phyloP scores from a whole-genome alignment of 2,329 filamentous ascomycete genomes.

The Parastagonospora nodorum region DNA sequence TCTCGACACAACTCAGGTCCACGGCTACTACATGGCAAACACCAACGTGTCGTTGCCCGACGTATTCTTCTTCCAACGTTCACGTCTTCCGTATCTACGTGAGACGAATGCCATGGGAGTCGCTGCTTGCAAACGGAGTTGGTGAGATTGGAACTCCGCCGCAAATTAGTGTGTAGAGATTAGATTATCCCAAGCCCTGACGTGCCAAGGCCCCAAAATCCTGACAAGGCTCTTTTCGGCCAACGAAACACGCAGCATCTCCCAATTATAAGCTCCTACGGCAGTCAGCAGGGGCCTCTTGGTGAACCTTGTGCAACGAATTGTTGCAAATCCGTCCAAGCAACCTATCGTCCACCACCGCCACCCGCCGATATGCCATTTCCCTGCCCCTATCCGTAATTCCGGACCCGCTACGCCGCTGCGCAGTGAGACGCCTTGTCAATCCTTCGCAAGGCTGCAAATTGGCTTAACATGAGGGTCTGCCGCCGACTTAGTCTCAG shows the following conservation, averaged over 20 bases:
- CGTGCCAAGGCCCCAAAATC: neutral
- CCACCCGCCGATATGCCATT: neutral
- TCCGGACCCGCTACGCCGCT: neutral
- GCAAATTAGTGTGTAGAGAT: too few species aligned
- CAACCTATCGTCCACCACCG: neutral
- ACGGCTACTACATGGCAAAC: too few species aligned
- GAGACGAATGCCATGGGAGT: too few species aligned
- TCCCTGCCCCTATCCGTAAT: neutral
- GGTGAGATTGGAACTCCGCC: too few species aligned
- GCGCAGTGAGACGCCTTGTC: neutral
- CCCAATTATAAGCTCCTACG: neutral
- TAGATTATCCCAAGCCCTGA: neutral
- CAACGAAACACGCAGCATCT: neutral
- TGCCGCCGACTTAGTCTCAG: neutral
- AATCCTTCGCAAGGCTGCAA: neutral
- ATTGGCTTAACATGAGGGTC: neutral
- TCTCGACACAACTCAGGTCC: too few species aligned
- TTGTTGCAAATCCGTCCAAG: neutral
- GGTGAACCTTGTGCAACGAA: neutral
- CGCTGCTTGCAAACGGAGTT: too few species aligned
- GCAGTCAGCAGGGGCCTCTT: neutral
- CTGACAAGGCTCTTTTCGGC: too few species aligned
- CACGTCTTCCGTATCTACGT: too few species aligned
- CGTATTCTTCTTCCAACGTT: too few species aligned
- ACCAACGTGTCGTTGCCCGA: neutral